A percentile compares a stretch with the other conserved stretches of the same genome.
These are phyloP conservation scores for Exophiala spinifera DNA, from an alignment of 2,329 filamentous ascomycete genomes.

Conservation along the genomic window DNA sequence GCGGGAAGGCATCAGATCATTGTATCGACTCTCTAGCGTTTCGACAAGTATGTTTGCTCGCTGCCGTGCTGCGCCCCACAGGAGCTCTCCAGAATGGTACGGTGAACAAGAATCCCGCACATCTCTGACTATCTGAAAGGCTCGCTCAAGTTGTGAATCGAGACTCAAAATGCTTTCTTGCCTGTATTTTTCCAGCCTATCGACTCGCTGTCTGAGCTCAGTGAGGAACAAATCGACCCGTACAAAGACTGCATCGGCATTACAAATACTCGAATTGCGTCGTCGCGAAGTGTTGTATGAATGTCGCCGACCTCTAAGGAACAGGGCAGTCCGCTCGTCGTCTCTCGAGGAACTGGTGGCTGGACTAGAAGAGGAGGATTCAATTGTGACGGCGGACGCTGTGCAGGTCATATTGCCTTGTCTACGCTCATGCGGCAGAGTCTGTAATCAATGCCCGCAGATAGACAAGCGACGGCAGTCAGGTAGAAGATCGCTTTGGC, in stretches of 20 bases:
- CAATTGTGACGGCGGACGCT: slow-evolving; percentile 18
- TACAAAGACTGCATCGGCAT: slow-evolving; percentile 46
- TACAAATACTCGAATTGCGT: slow-evolving; percentile 44
- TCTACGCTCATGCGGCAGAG: slow-evolving; percentile 14
- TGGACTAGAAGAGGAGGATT: slow-evolving; percentile 13
- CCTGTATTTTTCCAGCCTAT: slow-evolving; percentile 83
- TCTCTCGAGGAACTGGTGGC: slow-evolving; percentile 14
- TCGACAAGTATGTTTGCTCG: slow-evolving; percentile 87
- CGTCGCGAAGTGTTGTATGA: slow-evolving; percentile 43
- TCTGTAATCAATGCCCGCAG: too few relatives aligned
- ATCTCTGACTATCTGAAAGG: slow-evolving; percentile 79
- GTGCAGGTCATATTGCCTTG: slow-evolving; percentile 19
- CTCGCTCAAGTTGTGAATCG: slow-evolving; percentile 78
- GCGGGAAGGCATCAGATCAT: slow-evolving; percentile 77
- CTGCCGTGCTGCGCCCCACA: slow-evolving; percentile 74
- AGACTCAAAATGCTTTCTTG: slow-evolving; percentile 76
- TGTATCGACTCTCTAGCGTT: slow-evolving; percentile 82
- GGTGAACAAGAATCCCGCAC: slow-evolving; percentile 79
- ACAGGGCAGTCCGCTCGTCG: slow-evolving; percentile 16
- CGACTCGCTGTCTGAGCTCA: slow-evolving; percentile 81
- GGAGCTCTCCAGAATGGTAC: slow-evolving; percentile 81
- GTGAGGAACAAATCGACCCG: slow-evolving; percentile 56
- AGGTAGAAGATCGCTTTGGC: too few relatives aligned
- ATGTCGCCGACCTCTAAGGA: slow-evolving; percentile 40
- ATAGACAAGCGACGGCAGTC: neutral